These are phyloP conservation scores for Maudiozyma serrabonitensis DNA, from an alignment of 805 yeast species.

Conservation along the genomic window DNA sequence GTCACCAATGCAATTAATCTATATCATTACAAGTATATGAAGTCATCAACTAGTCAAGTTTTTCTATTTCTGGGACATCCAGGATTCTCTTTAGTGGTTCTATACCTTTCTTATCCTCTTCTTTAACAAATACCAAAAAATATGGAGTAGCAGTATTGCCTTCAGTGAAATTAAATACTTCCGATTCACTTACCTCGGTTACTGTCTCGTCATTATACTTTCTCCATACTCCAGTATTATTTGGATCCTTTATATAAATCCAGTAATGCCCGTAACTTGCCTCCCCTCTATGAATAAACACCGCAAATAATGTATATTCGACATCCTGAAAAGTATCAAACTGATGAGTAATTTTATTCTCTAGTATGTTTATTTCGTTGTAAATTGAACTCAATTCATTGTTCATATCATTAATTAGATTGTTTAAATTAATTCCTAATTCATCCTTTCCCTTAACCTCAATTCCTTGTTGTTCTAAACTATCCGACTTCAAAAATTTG, in stretches of 20 bases:
- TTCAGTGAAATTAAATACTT: conserved; percentile 54
- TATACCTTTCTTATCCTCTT: conserved; percentile 45
- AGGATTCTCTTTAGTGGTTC: conserved; percentile 54
- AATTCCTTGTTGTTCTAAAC: conserved; percentile 36
- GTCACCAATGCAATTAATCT: too few species aligned
- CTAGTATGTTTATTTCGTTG: conserved; percentile 35
- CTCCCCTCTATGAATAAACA: conserved; percentile 91
- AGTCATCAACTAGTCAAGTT: not conserved
- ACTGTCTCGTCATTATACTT: conserved; percentile 94
- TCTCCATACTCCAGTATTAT: conserved; percentile 51
- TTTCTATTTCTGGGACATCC: not conserved
- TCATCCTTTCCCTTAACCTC: conserved; percentile 21
- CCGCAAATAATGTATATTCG: conserved; percentile 80
- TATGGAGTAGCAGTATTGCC: conserved; percentile 90
- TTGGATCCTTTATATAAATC: conserved; percentile 80
- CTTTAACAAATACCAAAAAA: conserved; percentile 73
- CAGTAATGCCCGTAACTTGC: conserved; percentile 96
- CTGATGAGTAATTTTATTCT: conserved; percentile 43
- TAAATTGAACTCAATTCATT: conserved; percentile 36
- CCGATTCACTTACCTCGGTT: conserved; percentile 58
- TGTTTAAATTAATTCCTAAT: conserved; percentile 28
- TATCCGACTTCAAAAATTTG: conserved; percentile 42
- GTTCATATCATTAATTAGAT: conserved; percentile 39
- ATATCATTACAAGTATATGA: not conserved
- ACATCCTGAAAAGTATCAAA: conserved; percentile 51